Conservation (phyloP, 306 rosid species). For the Macrotyloma uniflorum region DNA sequence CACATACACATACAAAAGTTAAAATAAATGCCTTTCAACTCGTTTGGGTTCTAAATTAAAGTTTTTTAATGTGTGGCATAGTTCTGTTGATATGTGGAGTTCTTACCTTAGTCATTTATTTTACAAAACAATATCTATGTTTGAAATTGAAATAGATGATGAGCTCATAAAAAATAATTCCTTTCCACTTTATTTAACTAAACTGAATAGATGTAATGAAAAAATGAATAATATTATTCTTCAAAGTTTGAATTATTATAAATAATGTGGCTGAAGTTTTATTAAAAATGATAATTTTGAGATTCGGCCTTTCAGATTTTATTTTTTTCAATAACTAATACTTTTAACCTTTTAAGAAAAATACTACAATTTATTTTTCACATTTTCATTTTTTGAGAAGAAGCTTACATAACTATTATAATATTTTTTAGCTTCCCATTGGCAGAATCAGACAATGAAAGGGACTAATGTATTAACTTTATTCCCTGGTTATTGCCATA, state of each 20-base stretch:
- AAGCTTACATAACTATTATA: background rate
- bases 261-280: background rate
- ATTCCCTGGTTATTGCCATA: background rate
- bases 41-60: background rate
- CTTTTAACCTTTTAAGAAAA: background rate
- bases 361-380: background rate
- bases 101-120: no score
- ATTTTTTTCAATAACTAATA: background rate
- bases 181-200: background rate
- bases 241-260: background rate
- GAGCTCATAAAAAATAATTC: background rate
- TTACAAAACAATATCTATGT: no score
- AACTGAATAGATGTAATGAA: background rate
- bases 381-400: background rate
- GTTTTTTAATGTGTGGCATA: background rate
- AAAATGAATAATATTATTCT: no score
- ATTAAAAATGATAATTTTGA: background rate
- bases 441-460: no score
- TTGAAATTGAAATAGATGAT: no score
- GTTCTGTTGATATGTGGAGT: background rate
- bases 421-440: no score
- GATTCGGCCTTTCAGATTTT: background rate
- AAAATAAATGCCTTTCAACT: no score
- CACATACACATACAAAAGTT: no score
- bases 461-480: no score